Base-by-base conservation (phyloP, 345 rosid species). In the Heritiera fomes region DNA sequence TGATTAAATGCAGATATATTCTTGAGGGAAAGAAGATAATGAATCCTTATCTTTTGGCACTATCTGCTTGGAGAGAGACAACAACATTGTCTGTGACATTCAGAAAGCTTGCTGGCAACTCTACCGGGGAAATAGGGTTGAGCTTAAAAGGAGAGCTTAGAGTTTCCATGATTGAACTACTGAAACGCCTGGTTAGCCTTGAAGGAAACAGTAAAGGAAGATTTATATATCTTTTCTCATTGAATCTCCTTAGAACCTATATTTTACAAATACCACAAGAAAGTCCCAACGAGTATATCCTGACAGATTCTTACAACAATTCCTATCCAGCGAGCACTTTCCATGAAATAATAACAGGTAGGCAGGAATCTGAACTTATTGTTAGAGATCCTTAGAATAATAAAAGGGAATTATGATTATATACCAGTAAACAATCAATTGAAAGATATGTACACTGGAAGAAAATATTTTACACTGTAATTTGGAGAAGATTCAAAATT, bases 21-120 rank as follows among this genome's bases (percentile, higher is more conserved):
- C 88, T 87, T 13, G 80, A 84, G 74, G 88, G 87, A 79, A 84
- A 56, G 80, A 87, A 87, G 83, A 82, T 79, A 73, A 61, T 85
- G 84, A 86, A 84, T 81, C 88, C 88, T 28, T 84, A 20, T 77
- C 83, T 82, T 5, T 79, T 79, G 49, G 81, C 63, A 7, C 53
- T 81, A 52, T 18, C 75, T 81, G 83, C 82, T 77, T 85, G 83
- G 90, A 77, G 62, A 81, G 90, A 87, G 83, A 79, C 87, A 49
- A 85, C 87, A 23, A 85, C 88, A 8, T 78, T 84, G 79, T 61
- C 85, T 71, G 87, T 87, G 40, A 79, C 83, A 14, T 75, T 87
- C 30, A 76, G 75, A 77, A 55, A 80, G n/a, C 5, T 82, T 59
- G 32, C 75, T 4, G 73, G 17, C 23, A 60, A 73, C 11, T 49